These are phyloP conservation scores for Ormosia semicastrata DNA, from an alignment of 306 rosid species.

Conservation along the genomic window DNA sequence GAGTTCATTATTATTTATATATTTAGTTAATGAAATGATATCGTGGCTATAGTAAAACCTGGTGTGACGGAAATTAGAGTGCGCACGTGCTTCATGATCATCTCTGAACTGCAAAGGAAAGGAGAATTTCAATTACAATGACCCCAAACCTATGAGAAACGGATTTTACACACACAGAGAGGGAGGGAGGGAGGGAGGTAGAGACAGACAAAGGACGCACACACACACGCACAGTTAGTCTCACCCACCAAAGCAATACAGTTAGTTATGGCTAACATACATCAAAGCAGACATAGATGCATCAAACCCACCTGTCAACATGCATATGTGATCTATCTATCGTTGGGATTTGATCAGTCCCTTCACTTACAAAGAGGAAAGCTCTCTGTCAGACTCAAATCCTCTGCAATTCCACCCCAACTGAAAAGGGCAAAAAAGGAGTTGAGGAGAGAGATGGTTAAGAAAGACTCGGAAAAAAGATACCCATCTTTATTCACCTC, in stretches of 20 bases:
- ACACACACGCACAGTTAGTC: conserved; percentile 8
- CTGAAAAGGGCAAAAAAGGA: conserved; percentile 53
- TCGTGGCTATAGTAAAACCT: conserved; percentile 40
- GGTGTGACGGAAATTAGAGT: conserved; percentile 62
- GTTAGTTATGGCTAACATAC: conserved; percentile 46
- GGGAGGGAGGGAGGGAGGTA: conserved; percentile 21
- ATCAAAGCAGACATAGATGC: conserved; percentile 35
- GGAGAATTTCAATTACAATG: conserved; percentile 45
- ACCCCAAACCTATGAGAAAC: conserved; percentile 38
- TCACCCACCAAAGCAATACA: conserved; percentile 31
- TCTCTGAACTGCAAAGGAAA: conserved; percentile 48
- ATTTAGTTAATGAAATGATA: conserved; percentile 23
- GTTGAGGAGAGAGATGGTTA: conserved; percentile 42
- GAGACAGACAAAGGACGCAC: no score
- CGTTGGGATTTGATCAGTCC: conserved; percentile 38
- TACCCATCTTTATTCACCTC: conserved; percentile 81
- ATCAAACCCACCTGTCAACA: conserved; percentile 36
- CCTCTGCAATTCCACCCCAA: conserved; percentile 67
- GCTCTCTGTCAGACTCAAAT: conserved; percentile 76
- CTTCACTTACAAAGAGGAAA: conserved; percentile 46
- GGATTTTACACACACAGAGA: neutral
- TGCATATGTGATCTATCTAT: conserved; percentile 28
- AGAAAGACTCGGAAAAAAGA: conserved; percentile 66
- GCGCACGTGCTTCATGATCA: conserved; percentile 85
- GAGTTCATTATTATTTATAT: conserved; percentile 18